Conservation (phyloP, 371 early-diverging fungal species). For the Conidiobolus incongruus region DNA sequence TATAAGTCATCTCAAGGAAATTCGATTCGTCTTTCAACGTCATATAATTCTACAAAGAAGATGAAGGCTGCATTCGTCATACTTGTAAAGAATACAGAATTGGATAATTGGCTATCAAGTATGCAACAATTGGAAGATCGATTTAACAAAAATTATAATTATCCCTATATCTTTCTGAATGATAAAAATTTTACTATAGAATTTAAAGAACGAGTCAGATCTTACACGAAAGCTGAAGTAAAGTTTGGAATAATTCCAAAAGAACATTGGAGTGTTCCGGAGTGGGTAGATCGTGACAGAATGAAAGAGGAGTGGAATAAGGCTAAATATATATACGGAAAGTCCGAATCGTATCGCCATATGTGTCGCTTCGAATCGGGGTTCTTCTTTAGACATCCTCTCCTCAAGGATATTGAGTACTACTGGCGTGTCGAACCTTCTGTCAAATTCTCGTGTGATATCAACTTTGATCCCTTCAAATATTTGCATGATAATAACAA, state of each 20-base stretch:
- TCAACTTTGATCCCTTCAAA: slow-evolving; percentile 76
- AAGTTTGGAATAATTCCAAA: slow-evolving; percentile 47
- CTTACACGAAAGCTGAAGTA: slow-evolving; percentile 23
- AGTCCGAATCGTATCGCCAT: slow-evolving; percentile 40
- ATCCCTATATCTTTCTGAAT: slow-evolving; percentile 73
- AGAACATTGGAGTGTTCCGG: slow-evolving; percentile 68
- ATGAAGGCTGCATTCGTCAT: slow-evolving; percentile 41
- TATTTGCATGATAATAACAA: slow-evolving; percentile 61
- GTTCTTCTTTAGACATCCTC: slow-evolving; percentile 62
- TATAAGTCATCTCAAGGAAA: too few species aligned
- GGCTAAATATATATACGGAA: slow-evolving; percentile 55
- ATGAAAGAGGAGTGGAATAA: slow-evolving; percentile 28
- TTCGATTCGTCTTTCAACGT: too few species aligned
- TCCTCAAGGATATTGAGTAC: slow-evolving; percentile 56
- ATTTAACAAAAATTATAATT: slow-evolving; percentile 58
- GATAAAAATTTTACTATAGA: slow-evolving; percentile 55
- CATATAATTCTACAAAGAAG: too few species aligned
- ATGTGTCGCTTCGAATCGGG: slow-evolving; percentile 79
- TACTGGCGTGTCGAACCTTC: slow-evolving; percentile 93
- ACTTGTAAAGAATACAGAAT: slow-evolving; percentile 45
- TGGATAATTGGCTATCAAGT: slow-evolving; percentile 32
- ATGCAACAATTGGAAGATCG: slow-evolving; percentile 57
- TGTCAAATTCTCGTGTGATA: slow-evolving; percentile 61
- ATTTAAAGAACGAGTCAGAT: slow-evolving; percentile 30
- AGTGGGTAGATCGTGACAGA: slow-evolving; percentile 45